Percentiles rank a stretch among this genome's conserved stretches.
These are phyloP conservation scores for Pichia manshurica DNA, from an alignment of 805 yeast species.

Conservation along the genomic window DNA sequence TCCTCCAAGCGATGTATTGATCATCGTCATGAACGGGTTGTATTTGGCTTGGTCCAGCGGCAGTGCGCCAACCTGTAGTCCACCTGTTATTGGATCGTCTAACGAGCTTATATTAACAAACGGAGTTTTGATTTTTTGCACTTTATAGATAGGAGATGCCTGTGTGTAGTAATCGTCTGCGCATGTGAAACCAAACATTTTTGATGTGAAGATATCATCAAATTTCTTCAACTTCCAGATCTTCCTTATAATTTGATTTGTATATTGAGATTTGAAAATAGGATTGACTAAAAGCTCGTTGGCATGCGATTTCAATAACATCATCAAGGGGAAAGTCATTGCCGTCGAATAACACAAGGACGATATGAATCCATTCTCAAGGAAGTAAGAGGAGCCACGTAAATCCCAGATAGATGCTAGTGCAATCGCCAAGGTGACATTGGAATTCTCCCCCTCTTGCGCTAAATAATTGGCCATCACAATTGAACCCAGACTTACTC, in stretches of 20 bases:
- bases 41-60: slow-evolving; percentile 45
- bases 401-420: slow-evolving; percentile 76
- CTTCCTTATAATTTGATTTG: slow-evolving; percentile 16
- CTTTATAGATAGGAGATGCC: slow-evolving; percentile 52
- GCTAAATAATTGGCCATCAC: slow-evolving; percentile 69
- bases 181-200: slow-evolving; percentile 57
- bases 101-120: slow-evolving; percentile 53
- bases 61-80: slow-evolving; percentile 30
- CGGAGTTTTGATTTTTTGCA: slow-evolving; percentile 55
- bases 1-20: slow-evolving; percentile 67
- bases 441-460: slow-evolving; percentile 46
- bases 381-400: slow-evolving; percentile 38
- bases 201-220: slow-evolving; percentile 61
- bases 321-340: slow-evolving; percentile 43
- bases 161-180: slow-evolving; percentile 60
- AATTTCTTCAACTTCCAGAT: slow-evolving; percentile 43
- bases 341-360: slow-evolving; percentile 42
- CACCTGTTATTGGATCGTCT: slow-evolving; percentile 73
- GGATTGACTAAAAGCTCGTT: slow-evolving; percentile 32
- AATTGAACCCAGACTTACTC: slow-evolving; percentile 76
- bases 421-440: slow-evolving; percentile 49
- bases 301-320: slow-evolving; percentile 39
- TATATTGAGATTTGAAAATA: slow-evolving; percentile 20
- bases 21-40: slow-evolving; percentile 56
- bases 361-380: slow-evolving; percentile 41